Evolutionary conservation across 768 basidiomycete genomes (phyloP).

Genomic region (Termitomyces sp.): DNA sequence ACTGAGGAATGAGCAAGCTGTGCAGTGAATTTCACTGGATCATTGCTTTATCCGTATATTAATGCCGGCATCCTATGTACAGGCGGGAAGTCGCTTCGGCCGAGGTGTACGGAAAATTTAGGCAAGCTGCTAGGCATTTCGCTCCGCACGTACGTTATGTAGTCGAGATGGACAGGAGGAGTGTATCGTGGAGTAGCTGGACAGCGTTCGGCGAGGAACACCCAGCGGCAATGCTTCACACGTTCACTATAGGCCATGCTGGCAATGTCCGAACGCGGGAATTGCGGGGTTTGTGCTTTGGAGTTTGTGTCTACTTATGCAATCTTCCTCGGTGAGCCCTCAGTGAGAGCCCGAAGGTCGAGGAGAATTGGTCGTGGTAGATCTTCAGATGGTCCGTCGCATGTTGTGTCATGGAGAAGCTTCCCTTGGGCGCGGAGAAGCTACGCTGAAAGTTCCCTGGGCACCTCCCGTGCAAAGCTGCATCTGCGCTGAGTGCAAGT

Average conservation of each 20-base stretch:
- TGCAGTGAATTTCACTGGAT: neutral
- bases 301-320: neutral
- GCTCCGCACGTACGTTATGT: neutral
- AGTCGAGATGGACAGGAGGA: conserved; percentile 3
- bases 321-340: neutral
- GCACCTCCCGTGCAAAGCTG: neutral
- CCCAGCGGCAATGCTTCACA: neutral
- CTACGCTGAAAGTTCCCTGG: neutral
- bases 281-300: conserved; percentile 2
- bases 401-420: neutral
- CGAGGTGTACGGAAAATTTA: conserved; percentile 8
- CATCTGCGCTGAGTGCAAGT: neutral
- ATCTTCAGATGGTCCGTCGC: neutral
- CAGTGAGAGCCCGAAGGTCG: conserved; percentile 3
- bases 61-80: neutral
- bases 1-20: neutral
- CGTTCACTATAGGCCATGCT: neutral
- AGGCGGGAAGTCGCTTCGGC: conserved; percentile 2
- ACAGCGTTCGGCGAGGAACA: neutral
- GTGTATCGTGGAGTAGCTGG: neutral
- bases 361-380: conserved; percentile 2
- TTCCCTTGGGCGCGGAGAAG: neutral
- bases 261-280: neutral
- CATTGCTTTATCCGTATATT: neutral
- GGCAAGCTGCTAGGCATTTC: neutral